phyloP scores from a whole-genome alignment of 495 filamentous ascomycete genomes.

The Neurospora sp. region DNA sequence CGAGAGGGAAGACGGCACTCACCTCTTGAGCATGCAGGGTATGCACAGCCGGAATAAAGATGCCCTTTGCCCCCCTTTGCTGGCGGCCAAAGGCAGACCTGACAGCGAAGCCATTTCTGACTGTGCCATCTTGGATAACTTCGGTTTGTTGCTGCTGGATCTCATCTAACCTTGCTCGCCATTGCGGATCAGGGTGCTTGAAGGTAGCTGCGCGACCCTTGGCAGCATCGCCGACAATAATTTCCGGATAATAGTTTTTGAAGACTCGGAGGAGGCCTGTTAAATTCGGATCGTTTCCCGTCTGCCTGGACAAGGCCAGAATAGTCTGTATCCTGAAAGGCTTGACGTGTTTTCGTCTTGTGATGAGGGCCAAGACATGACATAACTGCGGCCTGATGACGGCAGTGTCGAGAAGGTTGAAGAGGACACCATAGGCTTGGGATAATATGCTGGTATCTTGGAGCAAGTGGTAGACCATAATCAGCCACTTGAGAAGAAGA shows the following conservation, averaged over 20 bases:
- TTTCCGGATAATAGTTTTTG: constrained; percentile 85
- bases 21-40: constrained; percentile 64
- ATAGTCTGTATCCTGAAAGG: constrained; percentile 76
- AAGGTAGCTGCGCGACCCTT: constrained; percentile 45
- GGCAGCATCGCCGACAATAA: constrained; percentile 60
- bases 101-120: constrained; percentile 40
- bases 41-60: constrained; percentile 56
- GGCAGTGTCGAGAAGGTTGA: constrained; percentile 76
- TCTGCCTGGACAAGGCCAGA: constrained; percentile 48
- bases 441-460: constrained; percentile 55
- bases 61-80: constrained; percentile 26
- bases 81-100: constrained; percentile 37
- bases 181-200: constrained; percentile 67
- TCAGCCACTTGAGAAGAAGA: constrained; percentile 66
- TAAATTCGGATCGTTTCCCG: constrained; percentile 63
- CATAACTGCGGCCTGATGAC: constrained; percentile 58
- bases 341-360: constrained; percentile 76
- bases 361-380: constrained; percentile 74
- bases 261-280: constrained; percentile 71
- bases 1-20: constrained; percentile 10
- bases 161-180: constrained; percentile 55
- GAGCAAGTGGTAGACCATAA: constrained; percentile 65
- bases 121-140: constrained; percentile 23
- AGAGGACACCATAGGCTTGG: constrained; percentile 66
- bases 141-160: constrained; percentile 53